Conservation (phyloP, 2,329 filamentous ascomycete genomes). For the Colletotrichum coccodes region DNA sequence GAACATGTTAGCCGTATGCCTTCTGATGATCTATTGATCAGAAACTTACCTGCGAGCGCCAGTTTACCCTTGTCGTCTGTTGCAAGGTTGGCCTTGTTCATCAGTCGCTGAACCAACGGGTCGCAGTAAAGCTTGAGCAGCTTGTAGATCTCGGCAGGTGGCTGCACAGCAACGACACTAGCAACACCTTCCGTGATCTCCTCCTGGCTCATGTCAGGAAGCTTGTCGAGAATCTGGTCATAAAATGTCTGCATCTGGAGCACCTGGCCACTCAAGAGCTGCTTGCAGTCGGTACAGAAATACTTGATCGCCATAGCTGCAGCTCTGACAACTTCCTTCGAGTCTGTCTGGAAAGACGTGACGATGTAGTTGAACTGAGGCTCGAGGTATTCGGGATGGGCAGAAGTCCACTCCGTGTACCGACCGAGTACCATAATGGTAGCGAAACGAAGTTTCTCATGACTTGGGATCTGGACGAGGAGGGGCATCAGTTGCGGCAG, state of each 20-base stretch:
- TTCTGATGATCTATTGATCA: neutral
- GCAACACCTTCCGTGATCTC: constrained; percentile 97
- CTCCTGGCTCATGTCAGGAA: constrained; percentile 89
- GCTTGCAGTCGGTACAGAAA: constrained; percentile 94
- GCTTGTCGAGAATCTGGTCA: constrained; percentile 84
- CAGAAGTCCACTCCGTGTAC: constrained; percentile 97
- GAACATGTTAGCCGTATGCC: constrained; percentile 34
- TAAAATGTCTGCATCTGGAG: constrained; percentile 92
- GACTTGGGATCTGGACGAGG: constrained; percentile 91
- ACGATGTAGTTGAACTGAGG: constrained; percentile 96
- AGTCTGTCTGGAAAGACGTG: constrained; percentile 87
- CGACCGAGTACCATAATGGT: constrained; percentile 97
- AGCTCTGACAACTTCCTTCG: constrained; percentile 89
- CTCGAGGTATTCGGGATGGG: constrained; percentile 91
- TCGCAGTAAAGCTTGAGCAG: constrained; percentile 94
- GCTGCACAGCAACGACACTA: constrained; percentile 88
- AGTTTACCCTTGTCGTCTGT: constrained; percentile 85
- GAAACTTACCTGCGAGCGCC: constrained; percentile 78
- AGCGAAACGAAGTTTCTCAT: constrained; percentile 98
- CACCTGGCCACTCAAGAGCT: constrained; percentile 85
- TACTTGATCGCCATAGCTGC: constrained; percentile 96
- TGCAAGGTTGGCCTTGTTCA: constrained; percentile 87
- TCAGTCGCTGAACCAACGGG: constrained; percentile 85
- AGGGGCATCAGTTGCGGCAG: constrained; percentile 92
- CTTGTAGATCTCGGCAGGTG: constrained; percentile 80